A percentile compares a stretch with the other conserved stretches of the same genome.
Conservation (phyloP, 441 rosid genomes). For the Jatropha podagrica region DNA sequence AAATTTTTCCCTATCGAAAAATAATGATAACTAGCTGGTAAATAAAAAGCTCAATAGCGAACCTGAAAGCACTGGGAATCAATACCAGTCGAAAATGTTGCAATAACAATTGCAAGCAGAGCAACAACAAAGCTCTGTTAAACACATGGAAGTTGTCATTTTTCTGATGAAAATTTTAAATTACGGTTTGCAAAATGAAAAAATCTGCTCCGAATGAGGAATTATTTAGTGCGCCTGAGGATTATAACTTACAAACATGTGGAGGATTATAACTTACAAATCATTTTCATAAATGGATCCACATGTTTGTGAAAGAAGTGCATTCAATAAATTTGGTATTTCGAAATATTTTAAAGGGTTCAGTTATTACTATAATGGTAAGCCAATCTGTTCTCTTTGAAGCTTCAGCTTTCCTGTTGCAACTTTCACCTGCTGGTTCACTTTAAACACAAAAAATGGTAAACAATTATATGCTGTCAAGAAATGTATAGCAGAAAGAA, state of each 20-base stretch:
- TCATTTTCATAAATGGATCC: no score
- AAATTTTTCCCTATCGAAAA: neutral
- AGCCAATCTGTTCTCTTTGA: constrained; percentile 91
- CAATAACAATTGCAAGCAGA: constrained; percentile 79
- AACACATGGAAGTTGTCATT: constrained; percentile 3
- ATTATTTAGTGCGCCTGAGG: no score
- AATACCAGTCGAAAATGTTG: constrained; percentile 94
- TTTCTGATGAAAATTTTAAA: neutral
- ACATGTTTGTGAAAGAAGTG: neutral
- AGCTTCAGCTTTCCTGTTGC: constrained; percentile 85
- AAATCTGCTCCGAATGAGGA: no score
- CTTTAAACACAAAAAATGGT: constrained; percentile 38
- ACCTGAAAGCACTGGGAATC: constrained; percentile 98
- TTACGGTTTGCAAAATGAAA: neutral
- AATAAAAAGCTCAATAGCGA: constrained; percentile 12
- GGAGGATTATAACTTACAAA: no score
- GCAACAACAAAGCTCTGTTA: constrained; percentile 88
- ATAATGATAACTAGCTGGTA: neutral
- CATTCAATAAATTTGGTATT: neutral
- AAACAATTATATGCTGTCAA: neutral
- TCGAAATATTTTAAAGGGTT: constrained; percentile 15
- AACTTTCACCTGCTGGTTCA: constrained; percentile 89
- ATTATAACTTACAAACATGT: no score
- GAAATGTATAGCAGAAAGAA: neutral
- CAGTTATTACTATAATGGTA: constrained; percentile 74